A percentile compares a stretch with the other conserved stretches of the same genome.
Conservation (phyloP, 306 rosid genomes). For the Dryas octopetala region DNA sequence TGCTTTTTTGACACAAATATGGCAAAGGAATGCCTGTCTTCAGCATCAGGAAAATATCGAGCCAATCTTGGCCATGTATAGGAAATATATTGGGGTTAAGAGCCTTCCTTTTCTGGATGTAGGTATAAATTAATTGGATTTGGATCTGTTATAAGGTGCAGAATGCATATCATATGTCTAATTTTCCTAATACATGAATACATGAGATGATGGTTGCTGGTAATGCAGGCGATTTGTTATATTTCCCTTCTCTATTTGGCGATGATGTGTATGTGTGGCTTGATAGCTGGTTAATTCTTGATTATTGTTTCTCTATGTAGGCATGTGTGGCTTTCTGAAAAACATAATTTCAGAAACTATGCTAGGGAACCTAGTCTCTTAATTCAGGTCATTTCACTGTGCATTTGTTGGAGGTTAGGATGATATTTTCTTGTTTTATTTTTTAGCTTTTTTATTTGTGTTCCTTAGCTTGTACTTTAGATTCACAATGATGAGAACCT, state of each 20-base stretch:
- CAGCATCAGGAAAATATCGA: background rate
- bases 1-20: background rate
- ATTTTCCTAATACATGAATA: background rate
- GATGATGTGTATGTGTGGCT: too few relatives aligned
- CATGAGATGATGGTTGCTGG: slow-evolving; percentile 22
- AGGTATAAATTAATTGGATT: background rate
- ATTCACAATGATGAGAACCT: too few relatives aligned
- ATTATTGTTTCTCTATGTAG: too few relatives aligned
- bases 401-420: too few relatives aligned
- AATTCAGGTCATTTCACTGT: too few relatives aligned
- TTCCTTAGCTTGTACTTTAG: too few relatives aligned
- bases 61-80: background rate
- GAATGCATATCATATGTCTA: slow-evolving; percentile 4
- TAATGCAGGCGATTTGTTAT: background rate
- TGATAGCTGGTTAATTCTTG: too few relatives aligned
- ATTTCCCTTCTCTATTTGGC: background rate
- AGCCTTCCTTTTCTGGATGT: background rate
- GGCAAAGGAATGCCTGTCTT: background rate
- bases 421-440: too few relatives aligned
- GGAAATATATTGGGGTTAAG: background rate
- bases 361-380: too few relatives aligned
- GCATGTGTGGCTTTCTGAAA: too few relatives aligned
- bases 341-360: too few relatives aligned
- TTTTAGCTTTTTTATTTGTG: too few relatives aligned
- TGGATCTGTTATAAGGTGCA: background rate